Evolutionary conservation across 2,329 filamentous ascomycete species (phyloP).

Genomic region (Coleophoma eucalyptorum): DNA sequence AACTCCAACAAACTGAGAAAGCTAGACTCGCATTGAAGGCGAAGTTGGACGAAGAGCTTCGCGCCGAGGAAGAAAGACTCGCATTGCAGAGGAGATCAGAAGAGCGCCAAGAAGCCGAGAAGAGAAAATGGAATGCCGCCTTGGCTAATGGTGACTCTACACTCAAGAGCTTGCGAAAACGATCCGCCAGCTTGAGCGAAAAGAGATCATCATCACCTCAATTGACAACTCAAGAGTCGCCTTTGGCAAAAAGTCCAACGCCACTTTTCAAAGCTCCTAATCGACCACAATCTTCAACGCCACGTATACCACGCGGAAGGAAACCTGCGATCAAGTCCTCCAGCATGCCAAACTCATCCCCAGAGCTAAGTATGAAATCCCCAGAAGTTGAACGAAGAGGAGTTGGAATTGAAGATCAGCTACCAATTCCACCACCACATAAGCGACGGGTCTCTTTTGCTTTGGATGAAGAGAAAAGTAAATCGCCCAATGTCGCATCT

Average conservation of each 20-base stretch:
- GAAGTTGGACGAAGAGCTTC: conserved; percentile 11
- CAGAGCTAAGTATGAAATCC: conserved; percentile 4
- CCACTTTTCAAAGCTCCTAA: conserved; percentile 6
- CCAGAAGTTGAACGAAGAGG: conserved; percentile 9
- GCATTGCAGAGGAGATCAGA: too few species aligned
- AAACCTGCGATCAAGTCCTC: conserved; percentile 18
- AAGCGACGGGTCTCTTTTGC: conserved; percentile 12
- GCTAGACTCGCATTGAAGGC: background rate
- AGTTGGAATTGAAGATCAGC: conserved; percentile 16
- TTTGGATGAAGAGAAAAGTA: conserved; percentile 9
- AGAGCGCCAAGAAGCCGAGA: conserved; percentile 1
- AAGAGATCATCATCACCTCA: conserved; percentile 6
- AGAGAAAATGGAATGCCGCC: conserved; percentile 7
- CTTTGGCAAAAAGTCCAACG: conserved; percentile 2
- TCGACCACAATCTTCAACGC: conserved; percentile 17
- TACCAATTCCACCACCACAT: conserved; percentile 13
- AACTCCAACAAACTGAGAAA: conserved; percentile 1
- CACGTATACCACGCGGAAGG: conserved; percentile 18
- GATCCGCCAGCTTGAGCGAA: background rate
- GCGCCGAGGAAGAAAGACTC: conserved; percentile 1
- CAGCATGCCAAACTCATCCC: conserved; percentile 16
- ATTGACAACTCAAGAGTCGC: background rate
- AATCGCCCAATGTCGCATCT: conserved; percentile 1
- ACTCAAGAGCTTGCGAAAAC: conserved; percentile 1
- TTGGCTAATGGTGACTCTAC: background rate